Percentiles rank a stretch among this genome's conserved stretches.
phyloP scores from a whole-genome alignment of 148 eudicot species.

The Spergularia bocconei region DNA sequence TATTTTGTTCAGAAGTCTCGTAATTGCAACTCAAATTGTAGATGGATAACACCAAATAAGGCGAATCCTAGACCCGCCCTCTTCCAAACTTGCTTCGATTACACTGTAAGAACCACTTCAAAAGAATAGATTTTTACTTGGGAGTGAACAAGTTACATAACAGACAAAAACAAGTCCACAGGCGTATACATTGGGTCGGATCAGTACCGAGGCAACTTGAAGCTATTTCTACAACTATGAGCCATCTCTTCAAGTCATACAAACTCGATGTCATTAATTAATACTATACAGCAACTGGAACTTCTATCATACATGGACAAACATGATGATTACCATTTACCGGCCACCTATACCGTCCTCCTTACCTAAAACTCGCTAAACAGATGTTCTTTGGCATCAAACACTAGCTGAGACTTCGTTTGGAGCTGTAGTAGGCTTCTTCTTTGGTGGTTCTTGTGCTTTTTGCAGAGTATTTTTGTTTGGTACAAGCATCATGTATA shows the following conservation, averaged over 20 bases:
- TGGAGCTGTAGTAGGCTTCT: conserved; percentile 39
- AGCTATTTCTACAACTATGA: conserved; percentile 22
- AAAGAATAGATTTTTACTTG: not conserved
- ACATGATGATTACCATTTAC: conserved; percentile 8
- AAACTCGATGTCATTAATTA: conserved; percentile 29
- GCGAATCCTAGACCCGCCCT: no score
- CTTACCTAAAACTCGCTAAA: conserved; percentile 4
- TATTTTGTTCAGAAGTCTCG: no score
- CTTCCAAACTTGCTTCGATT: not conserved
- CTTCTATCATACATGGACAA: conserved; percentile 13
- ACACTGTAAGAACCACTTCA: not conserved
- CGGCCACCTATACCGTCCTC: conserved; percentile 2
- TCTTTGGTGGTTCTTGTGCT: conserved; percentile 57
- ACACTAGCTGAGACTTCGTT: conserved; percentile 70
- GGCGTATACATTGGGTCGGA: conserved; percentile 1
- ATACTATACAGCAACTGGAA: conserved; percentile 40
- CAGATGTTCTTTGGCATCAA: conserved; percentile 20
- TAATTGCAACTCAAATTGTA: no score
- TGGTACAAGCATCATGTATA: conserved; percentile 67
- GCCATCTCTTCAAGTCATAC: conserved; percentile 14
- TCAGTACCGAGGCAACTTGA: not conserved
- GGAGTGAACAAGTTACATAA: not conserved
- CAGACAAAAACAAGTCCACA: conserved; percentile 1
- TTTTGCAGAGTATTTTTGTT: conserved; percentile 68
- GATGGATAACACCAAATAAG: no score